Evolutionary conservation across 306 rosid species (phyloP).

Genomic region (Gastrolobium villosum): DNA sequence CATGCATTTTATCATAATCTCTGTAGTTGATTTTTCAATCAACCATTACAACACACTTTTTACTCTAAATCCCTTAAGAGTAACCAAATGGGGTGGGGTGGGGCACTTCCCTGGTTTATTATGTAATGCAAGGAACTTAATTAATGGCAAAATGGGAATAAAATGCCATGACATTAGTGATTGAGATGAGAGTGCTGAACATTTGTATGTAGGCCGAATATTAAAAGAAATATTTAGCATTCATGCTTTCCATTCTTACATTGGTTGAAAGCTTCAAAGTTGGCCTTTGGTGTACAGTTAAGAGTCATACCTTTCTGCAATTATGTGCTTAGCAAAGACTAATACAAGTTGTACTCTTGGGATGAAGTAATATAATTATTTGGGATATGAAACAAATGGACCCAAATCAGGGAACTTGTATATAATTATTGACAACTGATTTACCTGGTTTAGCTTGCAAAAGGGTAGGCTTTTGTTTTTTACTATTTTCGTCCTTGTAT

Average conservation of each 20-base stretch:
- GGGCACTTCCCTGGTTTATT: background rate
- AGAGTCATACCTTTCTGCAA: constrained; percentile 6
- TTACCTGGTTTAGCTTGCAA: constrained; percentile 17
- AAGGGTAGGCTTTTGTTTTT: background rate
- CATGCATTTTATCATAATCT: constrained; percentile 3
- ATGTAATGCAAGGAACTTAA: constrained; percentile 15
- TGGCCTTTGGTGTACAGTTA: constrained; percentile 29
- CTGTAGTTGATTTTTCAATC: background rate
- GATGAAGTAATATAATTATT: constrained; percentile 28
- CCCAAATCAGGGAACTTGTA: constrained; percentile 16
- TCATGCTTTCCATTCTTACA: constrained; percentile 24
- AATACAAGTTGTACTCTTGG: background rate
- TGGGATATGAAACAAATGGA: constrained; percentile 33
- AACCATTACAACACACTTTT: background rate
- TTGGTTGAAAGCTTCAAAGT: constrained; percentile 39
- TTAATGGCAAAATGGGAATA: constrained; percentile 25
- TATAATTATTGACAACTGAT: constrained; percentile 20
- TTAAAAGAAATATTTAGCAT: background rate
- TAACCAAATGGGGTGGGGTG: background rate
- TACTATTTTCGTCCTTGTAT: background rate
- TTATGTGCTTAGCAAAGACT: constrained; percentile 32
- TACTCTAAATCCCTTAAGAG: background rate
- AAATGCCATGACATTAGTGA: constrained; percentile 7
- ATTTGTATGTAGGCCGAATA: constrained; percentile 30
- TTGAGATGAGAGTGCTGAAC: background rate